These are phyloP conservation scores for Chaetomium fimeti DNA, from an alignment of 495 filamentous ascomycete species.

Conservation along the genomic window DNA sequence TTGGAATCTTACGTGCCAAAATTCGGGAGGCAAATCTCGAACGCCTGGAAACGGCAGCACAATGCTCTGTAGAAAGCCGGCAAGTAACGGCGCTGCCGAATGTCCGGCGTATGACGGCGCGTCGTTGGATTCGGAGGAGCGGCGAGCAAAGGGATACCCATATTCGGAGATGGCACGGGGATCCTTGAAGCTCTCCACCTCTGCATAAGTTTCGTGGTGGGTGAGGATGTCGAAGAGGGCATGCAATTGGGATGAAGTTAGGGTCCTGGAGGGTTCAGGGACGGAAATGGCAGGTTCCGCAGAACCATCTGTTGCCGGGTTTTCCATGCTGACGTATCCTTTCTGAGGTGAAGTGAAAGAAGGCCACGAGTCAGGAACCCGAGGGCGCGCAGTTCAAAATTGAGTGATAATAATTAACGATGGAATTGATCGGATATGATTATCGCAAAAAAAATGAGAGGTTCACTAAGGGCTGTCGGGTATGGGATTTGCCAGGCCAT, in stretches of 20 bases:
- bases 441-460: background rate
- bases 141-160: conserved; percentile 55
- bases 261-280: conserved; percentile 16
- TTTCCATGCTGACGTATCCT: conserved; percentile 8
- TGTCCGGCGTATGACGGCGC: conserved; percentile 25
- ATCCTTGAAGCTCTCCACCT: conserved; percentile 60
- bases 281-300: background rate
- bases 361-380: too few species aligned
- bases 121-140: conserved; percentile 14
- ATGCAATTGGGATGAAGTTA: conserved; percentile 52
- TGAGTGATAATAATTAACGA: too few species aligned
- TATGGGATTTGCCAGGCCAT: background rate
- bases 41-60: conserved; percentile 57
- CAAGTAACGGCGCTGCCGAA: conserved; percentile 57
- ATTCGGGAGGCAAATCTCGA: conserved; percentile 53
- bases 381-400: too few species aligned
- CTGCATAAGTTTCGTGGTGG: conserved; percentile 60
- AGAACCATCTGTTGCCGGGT: background rate
- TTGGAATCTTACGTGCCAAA: conserved; percentile 55
- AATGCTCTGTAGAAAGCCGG: conserved; percentile 56
- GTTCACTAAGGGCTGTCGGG: background rate
- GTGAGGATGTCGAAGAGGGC: conserved; percentile 67
- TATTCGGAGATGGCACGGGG: conserved; percentile 55
- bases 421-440: background rate
- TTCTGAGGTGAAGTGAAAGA: too few species aligned